Percentiles rank a stretch among this genome's conserved stretches.
These are phyloP conservation scores for Aspergillus aculeatinus DNA, from an alignment of 2,329 filamentous ascomycete species.

Conservation along the genomic window DNA sequence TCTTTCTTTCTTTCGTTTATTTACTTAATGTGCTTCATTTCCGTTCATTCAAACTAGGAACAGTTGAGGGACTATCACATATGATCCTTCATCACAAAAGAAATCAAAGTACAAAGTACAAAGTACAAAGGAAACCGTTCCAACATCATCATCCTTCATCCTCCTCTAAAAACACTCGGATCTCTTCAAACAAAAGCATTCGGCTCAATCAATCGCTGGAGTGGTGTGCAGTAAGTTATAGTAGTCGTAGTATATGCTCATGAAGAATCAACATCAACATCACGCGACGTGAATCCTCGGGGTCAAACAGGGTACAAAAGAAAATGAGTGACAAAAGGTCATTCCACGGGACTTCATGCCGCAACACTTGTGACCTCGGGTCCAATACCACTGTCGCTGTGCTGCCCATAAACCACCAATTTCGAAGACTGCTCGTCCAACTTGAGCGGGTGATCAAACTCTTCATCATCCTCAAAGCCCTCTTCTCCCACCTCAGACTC, in stretches of 20 bases:
- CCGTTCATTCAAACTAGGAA: too few relatives aligned
- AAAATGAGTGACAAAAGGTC: not conserved
- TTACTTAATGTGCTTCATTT: too few relatives aligned
- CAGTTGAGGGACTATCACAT: not conserved
- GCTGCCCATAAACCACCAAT: constrained; percentile 29
- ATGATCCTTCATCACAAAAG: not conserved
- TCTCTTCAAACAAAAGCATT: not conserved
- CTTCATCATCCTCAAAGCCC: constrained; percentile 13
- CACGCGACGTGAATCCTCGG: not conserved
- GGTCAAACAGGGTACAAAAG: not conserved
- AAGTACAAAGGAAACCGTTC: constrained; percentile 21
- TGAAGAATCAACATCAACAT: not conserved
- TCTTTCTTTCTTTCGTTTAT: too few relatives aligned
- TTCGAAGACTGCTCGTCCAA: constrained; percentile 25
- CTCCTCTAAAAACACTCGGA: not conserved
- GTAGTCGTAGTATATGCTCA: not conserved
- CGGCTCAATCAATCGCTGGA: constrained; percentile 1
- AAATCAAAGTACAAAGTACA: constrained; percentile 25
- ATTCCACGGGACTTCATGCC: constrained; percentile 10
- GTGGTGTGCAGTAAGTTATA: not conserved
- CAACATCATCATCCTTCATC: not conserved
- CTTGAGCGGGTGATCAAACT: constrained; percentile 10
- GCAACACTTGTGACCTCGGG: constrained; percentile 27
- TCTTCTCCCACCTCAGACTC: not conserved
- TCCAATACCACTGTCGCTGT: constrained; percentile 32